A percentile compares a stretch with the other conserved stretches of the same genome.
Evolutionary conservation across 441 rosid species (phyloP).

Genomic region (Jatropha podagrica): DNA sequence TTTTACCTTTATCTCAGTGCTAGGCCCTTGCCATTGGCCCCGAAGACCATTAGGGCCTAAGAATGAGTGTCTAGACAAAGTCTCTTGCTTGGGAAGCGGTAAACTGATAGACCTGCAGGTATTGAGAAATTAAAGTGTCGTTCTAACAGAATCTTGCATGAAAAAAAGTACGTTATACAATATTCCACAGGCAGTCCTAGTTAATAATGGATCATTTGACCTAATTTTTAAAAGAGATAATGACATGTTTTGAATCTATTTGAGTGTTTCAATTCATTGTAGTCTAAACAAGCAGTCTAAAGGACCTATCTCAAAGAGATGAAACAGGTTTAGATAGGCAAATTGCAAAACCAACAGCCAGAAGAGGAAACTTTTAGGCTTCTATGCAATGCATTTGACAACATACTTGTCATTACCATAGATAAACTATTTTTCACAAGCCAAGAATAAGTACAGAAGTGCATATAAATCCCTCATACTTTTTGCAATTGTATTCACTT

Average conservation of each 20-base stretch:
- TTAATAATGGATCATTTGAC: neutral
- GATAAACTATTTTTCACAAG: neutral
- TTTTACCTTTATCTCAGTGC: constrained; percentile 65
- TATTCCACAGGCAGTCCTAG: neutral
- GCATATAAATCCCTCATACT: neutral
- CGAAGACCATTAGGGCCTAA: constrained; percentile 89
- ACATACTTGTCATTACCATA: neutral
- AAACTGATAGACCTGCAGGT: constrained; percentile 66
- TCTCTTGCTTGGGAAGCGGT: constrained; percentile 80
- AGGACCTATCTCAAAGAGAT: neutral
- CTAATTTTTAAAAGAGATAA: neutral
- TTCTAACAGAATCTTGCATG: constrained; percentile 2
- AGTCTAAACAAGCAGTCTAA: no score
- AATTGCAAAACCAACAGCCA: neutral
- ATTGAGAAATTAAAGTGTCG: constrained; percentile 14
- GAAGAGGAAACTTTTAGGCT: neutral
- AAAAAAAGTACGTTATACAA: neutral
- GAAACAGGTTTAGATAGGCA: neutral
- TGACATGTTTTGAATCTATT: neutral
- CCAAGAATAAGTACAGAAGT: neutral
- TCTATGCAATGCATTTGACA: neutral
- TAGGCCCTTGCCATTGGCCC: constrained; percentile 87
- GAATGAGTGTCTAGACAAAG: constrained; percentile 91
- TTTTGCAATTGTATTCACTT: no score
- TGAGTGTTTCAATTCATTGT: neutral